phyloP scores from a whole-genome alignment of 345 rosid species.

The Brassica carinata region DNA sequence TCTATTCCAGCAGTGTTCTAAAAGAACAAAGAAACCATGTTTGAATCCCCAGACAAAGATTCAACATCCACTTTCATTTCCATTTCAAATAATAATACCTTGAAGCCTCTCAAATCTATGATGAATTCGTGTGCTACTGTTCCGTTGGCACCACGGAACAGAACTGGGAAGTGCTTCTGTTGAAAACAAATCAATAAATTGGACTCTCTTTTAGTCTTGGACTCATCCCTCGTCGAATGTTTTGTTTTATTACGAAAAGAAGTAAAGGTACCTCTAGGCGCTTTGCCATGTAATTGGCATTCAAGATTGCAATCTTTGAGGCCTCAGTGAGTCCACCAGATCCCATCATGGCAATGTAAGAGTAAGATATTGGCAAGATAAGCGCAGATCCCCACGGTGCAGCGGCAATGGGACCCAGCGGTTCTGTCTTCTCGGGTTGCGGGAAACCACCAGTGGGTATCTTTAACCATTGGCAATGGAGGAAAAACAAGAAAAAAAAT shows the following conservation, averaged over 20 bases:
- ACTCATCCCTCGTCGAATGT: background rate
- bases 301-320: slow-evolving; percentile 91
- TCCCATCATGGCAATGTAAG: slow-evolving; percentile 99
- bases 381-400: slow-evolving; percentile 99
- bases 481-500: background rate
- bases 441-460: slow-evolving; percentile 87
- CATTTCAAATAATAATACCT: slow-evolving; percentile 52
- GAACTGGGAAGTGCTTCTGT: slow-evolving; percentile 81
- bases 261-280: slow-evolving; percentile 75
- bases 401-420: slow-evolving; percentile 90
- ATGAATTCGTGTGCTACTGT: slow-evolving; percentile 96
- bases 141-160: slow-evolving; percentile 96
- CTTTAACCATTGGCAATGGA: slow-evolving; percentile 39
- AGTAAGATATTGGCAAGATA: slow-evolving; percentile 90
- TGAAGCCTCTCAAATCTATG: slow-evolving; percentile 84
- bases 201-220: background rate
- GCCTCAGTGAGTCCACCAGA: slow-evolving; percentile 94
- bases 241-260: background rate
- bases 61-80: background rate
- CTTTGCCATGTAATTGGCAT: slow-evolving; percentile 99
- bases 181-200: slow-evolving; percentile 9
- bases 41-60: background rate
- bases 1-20: slow-evolving; percentile 92
- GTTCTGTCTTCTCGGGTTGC: slow-evolving; percentile 63
- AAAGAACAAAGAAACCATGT: background rate